These are phyloP conservation scores for Picea abies DNA, from an alignment of 83 land plant genomes.

Conservation along the genomic window DNA sequence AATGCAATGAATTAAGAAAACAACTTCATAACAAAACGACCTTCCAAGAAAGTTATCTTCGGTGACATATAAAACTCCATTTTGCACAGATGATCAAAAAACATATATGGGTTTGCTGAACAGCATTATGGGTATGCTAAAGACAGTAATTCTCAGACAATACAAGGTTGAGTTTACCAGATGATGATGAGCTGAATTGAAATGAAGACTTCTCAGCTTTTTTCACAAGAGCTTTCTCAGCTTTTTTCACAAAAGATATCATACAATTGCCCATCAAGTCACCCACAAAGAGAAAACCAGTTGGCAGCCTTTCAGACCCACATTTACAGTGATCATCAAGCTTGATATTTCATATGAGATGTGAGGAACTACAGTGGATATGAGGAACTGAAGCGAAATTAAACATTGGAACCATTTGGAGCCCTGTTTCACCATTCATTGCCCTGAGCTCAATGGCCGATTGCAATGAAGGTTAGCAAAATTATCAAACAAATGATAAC, in stretches of 20 bases:
- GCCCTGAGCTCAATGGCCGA: neutral
- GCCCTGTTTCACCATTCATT: slow-evolving; percentile 3
- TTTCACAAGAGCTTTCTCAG: too few species aligned
- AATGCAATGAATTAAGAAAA: neutral
- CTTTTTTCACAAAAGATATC: neutral
- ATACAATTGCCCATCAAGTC: slow-evolving; percentile 18
- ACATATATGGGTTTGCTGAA: neutral
- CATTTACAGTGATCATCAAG: neutral
- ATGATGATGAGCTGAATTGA: slow-evolving; percentile 1
- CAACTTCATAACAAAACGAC: neutral
- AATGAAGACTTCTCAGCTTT: slow-evolving; percentile 1
- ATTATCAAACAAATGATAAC: neutral
- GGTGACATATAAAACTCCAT: neutral
- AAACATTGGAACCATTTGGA: too few species aligned
- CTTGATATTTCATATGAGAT: too few species aligned
- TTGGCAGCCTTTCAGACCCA: neutral
- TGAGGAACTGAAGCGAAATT: neutral
- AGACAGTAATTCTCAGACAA: neutral
- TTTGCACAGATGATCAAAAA: neutral
- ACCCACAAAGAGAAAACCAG: neutral
- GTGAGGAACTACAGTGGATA: neutral
- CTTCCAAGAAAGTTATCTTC: neutral
- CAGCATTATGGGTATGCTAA: neutral
- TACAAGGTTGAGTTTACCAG: slow-evolving; percentile 9
- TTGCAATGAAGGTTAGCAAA: too few species aligned